Evolutionary conservation across 148 eudicot genomes (phyloP).

Genomic region (Spergularia bocconei): DNA sequence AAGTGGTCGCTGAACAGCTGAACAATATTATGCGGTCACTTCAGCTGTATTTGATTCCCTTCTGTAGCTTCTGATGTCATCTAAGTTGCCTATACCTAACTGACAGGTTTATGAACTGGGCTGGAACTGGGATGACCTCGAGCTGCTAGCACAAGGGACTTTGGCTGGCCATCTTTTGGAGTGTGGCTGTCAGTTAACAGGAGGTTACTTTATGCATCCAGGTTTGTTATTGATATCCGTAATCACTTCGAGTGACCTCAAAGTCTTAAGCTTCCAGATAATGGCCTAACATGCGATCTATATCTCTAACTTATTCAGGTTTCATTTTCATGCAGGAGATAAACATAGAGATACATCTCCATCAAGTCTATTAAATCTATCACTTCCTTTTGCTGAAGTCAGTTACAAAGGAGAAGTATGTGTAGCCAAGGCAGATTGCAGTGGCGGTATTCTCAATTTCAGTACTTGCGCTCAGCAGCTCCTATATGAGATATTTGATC

Average conservation of each 20-base stretch:
- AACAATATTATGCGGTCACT: not conserved
- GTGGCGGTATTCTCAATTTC: conserved; percentile 74
- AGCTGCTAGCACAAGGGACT: conserved; percentile 78
- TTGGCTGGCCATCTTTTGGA: conserved; percentile 96
- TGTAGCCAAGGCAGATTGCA: conserved; percentile 78
- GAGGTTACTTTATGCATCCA: conserved; percentile 98
- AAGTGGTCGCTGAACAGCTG: not conserved
- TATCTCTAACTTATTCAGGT: not conserved
- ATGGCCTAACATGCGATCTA: not conserved
- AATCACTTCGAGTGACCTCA: not conserved
- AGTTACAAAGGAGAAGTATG: conserved; percentile 60
- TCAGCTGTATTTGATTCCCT: not conserved
- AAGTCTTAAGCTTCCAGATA: not conserved
- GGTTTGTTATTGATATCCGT: conserved; percentile 32
- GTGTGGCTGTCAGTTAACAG: conserved; percentile 98
- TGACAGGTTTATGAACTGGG: conserved; percentile 91
- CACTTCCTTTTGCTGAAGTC: conserved; percentile 94
- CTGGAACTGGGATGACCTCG: conserved; percentile 88
- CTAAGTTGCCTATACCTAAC: not conserved
- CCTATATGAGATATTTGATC: conserved; percentile 93
- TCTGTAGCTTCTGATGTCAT: conserved; percentile 8
- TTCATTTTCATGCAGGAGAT: conserved; percentile 55
- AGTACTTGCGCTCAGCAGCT: conserved; percentile 92
- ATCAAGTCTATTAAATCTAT: conserved; percentile 55
- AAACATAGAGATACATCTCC: conserved; percentile 63